These are phyloP conservation scores for Claviceps paspali DNA, from an alignment of 2,329 filamentous ascomycete species.

Conservation along the genomic window DNA sequence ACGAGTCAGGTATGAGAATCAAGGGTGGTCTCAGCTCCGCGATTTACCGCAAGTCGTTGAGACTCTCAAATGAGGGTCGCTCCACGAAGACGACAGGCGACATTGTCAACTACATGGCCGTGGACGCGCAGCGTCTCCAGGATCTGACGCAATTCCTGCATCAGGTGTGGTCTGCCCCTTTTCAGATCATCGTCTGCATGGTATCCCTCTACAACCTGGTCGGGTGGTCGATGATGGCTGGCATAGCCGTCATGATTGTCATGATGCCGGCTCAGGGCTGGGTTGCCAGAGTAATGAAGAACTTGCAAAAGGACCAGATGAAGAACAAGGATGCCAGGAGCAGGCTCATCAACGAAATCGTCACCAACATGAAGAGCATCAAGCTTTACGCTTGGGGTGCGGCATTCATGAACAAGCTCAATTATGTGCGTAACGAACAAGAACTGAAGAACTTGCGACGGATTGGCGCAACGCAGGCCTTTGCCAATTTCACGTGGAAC, in stretches of 20 bases:
- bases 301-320: conserved; percentile 90
- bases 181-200: conserved; percentile 95
- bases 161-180: conserved; percentile 91
- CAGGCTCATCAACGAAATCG: conserved; percentile 86
- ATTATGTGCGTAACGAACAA: conserved; percentile 86
- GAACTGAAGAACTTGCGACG: conserved; percentile 91
- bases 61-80: conserved; percentile 83
- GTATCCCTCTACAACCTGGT: conserved; percentile 89
- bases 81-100: conserved; percentile 84
- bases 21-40: conserved; percentile 79
- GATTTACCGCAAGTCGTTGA: conserved; percentile 85
- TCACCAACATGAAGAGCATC: conserved; percentile 99
- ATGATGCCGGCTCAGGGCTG: conserved; percentile 95
- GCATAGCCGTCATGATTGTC: conserved; percentile 84
- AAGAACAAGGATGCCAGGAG: conserved; percentile 96
- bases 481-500: conserved; percentile 97
- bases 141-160: conserved; percentile 92
- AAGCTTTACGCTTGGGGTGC: conserved; percentile 97
- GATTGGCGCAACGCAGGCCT: conserved; percentile 84
- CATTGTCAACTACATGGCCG: conserved; percentile 99
- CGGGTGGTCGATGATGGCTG: conserved; percentile 87
- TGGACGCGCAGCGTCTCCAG: conserved; percentile 88
- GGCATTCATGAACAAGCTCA: conserved; percentile 95
- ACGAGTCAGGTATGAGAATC: conserved; percentile 92
- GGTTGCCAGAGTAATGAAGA: conserved; percentile 88